phyloP scores from a whole-genome alignment of 345 rosid genomes.

The Capsella bursapastoris region DNA sequence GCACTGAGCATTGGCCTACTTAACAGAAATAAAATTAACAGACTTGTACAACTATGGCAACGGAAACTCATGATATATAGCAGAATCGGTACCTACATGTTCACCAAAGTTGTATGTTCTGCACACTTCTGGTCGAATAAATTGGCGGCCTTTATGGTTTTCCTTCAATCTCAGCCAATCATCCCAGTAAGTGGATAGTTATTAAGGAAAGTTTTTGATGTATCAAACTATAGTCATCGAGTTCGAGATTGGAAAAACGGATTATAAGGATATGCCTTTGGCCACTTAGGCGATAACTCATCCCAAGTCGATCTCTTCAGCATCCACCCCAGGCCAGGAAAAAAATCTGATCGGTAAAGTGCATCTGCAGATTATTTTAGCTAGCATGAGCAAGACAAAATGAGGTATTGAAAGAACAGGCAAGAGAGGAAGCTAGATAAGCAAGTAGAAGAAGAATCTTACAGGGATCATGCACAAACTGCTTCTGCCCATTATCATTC shows the following conservation, averaged over 20 bases:
- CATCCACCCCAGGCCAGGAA: slow-evolving; percentile 99
- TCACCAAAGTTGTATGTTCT: slow-evolving; percentile 98
- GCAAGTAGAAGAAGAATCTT: slow-evolving; percentile 46
- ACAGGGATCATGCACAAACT: slow-evolving; percentile 95
- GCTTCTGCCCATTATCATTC: slow-evolving; percentile 99
- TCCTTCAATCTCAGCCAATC: slow-evolving; percentile 97
- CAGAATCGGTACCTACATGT: slow-evolving; percentile 63
- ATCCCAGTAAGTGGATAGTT: slow-evolving; percentile 91
- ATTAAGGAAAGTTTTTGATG: slow-evolving; percentile 60
- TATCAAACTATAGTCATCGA: slow-evolving; percentile 27
- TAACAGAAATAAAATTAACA: slow-evolving; percentile 11
- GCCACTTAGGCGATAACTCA: slow-evolving; percentile 99
- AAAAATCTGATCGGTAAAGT: slow-evolving; percentile 95
- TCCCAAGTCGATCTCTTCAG: slow-evolving; percentile 82
- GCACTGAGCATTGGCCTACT: background rate
- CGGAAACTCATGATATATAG: slow-evolving; percentile 21
- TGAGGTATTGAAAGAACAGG: slow-evolving; percentile 21
- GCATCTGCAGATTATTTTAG: slow-evolving; percentile 61
- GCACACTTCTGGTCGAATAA: slow-evolving; percentile 96
- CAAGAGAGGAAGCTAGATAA: slow-evolving; percentile 31
- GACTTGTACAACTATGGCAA: slow-evolving; percentile 26
- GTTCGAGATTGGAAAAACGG: slow-evolving; percentile 21
- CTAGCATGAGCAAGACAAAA: slow-evolving; percentile 39
- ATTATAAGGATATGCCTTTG: slow-evolving; percentile 91
- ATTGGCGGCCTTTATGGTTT: slow-evolving; percentile 91